These are phyloP conservation scores for Aspergillus tamarii DNA, from an alignment of 2,329 filamentous ascomycete genomes.

Conservation along the genomic window DNA sequence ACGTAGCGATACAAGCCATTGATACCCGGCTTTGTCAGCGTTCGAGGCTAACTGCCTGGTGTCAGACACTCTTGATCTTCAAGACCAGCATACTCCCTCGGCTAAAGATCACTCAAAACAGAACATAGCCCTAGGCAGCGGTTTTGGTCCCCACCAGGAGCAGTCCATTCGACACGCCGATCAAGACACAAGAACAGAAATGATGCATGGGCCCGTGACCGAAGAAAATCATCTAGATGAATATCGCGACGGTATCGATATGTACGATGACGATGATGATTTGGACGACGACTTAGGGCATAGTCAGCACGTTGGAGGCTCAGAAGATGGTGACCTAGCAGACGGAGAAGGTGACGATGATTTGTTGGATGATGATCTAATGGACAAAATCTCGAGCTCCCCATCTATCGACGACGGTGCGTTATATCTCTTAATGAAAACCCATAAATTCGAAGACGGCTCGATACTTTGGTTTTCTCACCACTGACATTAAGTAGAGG, in stretches of 20 bases:
- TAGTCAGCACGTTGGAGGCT: conserved; percentile 28
- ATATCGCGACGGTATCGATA: conserved; percentile 35
- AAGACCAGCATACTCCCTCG: conserved; percentile 79
- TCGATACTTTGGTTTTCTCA: neutral
- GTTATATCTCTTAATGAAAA: conserved; percentile 3
- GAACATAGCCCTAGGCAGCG: conserved; percentile 53
- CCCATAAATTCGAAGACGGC: neutral
- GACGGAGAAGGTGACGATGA: conserved; percentile 69
- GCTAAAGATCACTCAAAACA: conserved; percentile 76
- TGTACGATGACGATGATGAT: conserved; percentile 40
- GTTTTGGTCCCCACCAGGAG: conserved; percentile 79
- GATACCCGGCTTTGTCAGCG: neutral
- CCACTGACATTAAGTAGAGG: conserved; percentile 87
- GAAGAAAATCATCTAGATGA: conserved; percentile 56
- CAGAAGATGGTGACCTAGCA: conserved; percentile 56
- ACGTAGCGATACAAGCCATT: conserved; percentile 20
- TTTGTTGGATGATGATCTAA: conserved; percentile 86
- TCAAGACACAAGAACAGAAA: conserved; percentile 74
- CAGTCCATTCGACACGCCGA: conserved; percentile 79
- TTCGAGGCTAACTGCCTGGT: conserved; percentile 17
- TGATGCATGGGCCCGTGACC: conserved; percentile 64
- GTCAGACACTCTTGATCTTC: conserved; percentile 90
- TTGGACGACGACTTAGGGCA: conserved; percentile 29
- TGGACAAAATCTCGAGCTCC: conserved; percentile 98
- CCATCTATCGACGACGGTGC: conserved; percentile 97